Evolutionary conservation across 2,329 filamentous ascomycete genomes (phyloP).

Genomic region (Colletotrichum tabaci): DNA sequence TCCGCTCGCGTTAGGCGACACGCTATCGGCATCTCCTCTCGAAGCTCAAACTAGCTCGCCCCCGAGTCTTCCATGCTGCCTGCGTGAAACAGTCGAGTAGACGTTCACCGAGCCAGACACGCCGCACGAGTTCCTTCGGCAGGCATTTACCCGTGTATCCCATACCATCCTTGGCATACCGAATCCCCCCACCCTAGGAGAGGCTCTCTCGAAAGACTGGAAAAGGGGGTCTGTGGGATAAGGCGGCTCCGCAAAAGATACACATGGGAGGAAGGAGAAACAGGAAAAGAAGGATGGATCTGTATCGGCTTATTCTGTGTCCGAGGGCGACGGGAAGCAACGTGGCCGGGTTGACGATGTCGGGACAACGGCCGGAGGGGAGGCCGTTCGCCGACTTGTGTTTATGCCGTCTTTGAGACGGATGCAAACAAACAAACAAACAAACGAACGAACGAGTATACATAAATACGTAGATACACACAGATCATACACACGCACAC

Average conservation of each 20-base stretch:
- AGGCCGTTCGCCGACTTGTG: conserved; percentile 11
- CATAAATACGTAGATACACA: conserved; percentile 5
- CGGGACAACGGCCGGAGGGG: conserved; percentile 14
- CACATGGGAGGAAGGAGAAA: no score
- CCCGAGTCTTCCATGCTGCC: no score
- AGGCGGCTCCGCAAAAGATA: conserved; percentile 1
- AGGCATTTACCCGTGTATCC: neutral
- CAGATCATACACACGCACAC: neutral
- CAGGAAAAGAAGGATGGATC: neutral
- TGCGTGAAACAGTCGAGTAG: neutral
- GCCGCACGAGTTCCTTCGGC: neutral
- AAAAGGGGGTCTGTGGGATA: conserved; percentile 3
- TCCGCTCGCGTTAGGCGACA: neutral
- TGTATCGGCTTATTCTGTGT: neutral
- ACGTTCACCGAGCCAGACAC: neutral
- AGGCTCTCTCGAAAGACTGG: no score
- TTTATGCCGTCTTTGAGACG: conserved; percentile 20
- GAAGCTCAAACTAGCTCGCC: no score
- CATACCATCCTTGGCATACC: conserved; percentile 1
- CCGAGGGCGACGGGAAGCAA: conserved; percentile 26
- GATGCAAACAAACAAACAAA: conserved; percentile 30
- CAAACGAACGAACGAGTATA: neutral
- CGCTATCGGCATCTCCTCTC: neutral
- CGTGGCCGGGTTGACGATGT: conserved; percentile 13
- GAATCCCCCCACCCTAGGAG: neutral